Conservation (phyloP, 768 basidiomycete genomes). For the Serpula lacrymans region DNA sequence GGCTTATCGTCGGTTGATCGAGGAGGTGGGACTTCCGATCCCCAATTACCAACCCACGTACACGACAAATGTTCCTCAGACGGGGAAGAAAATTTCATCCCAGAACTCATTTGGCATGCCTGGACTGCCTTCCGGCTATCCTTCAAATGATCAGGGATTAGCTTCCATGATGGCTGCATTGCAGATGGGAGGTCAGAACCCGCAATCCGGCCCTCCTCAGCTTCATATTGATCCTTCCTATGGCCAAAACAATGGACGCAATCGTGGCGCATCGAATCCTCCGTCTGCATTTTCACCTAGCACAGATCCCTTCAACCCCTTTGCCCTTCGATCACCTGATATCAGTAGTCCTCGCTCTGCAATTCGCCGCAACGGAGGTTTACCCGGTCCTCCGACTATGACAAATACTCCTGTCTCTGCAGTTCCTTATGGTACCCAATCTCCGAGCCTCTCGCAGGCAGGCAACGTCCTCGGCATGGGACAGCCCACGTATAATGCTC, state of each 20-base stretch:
- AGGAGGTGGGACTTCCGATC: slow-evolving; percentile 90
- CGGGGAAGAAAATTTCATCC: slow-evolving; percentile 54
- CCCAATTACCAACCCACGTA: slow-evolving; percentile 85
- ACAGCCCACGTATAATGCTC: slow-evolving; percentile 60
- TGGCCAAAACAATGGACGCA: slow-evolving; percentile 38
- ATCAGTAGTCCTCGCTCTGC: slow-evolving; percentile 47
- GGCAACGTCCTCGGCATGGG: slow-evolving; percentile 59
- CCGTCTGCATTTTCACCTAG: slow-evolving; percentile 48
- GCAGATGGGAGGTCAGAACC: slow-evolving; percentile 87
- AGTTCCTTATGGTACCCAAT: slow-evolving; percentile 56
- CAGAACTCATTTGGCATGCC: slow-evolving; percentile 64
- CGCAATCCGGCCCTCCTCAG: slow-evolving; percentile 73
- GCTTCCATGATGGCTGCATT: slow-evolving; percentile 92
- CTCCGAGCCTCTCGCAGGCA: slow-evolving; percentile 57
- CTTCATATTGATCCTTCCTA: slow-evolving; percentile 69
- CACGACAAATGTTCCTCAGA: slow-evolving; percentile 53
- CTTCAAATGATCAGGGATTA: slow-evolving; percentile 78
- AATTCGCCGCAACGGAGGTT: slow-evolving; percentile 45
- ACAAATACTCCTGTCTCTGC: slow-evolving; percentile 25
- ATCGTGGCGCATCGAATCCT: slow-evolving; percentile 42
- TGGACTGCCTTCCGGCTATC: slow-evolving; percentile 75
- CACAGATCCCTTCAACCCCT: slow-evolving; percentile 57
- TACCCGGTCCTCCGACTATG: slow-evolving; percentile 28
- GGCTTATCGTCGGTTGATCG: slow-evolving; percentile 88
- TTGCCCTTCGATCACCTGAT: slow-evolving; percentile 49